phyloP scores from a whole-genome alignment of 2,329 filamentous ascomycete genomes.

The Fusarium nanum region DNA sequence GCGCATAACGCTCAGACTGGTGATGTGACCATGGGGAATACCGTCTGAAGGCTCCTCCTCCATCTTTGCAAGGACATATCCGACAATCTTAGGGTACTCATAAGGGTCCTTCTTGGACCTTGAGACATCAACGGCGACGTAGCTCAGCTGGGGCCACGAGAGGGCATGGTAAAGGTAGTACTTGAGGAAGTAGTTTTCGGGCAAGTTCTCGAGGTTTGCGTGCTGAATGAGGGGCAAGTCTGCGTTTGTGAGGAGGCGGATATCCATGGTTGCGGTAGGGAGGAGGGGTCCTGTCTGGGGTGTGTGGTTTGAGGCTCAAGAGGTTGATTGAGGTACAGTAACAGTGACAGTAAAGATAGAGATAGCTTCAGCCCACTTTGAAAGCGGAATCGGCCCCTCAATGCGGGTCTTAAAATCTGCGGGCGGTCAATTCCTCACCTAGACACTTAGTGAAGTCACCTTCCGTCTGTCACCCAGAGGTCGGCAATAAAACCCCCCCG shows the following conservation, averaged over 20 bases:
- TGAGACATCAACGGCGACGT: constrained; percentile 92
- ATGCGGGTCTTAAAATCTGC: constrained; percentile 27
- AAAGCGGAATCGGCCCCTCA: constrained; percentile 31
- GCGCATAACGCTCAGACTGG: constrained; percentile 93
- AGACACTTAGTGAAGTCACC: background rate
- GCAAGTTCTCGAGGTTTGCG: constrained; percentile 98
- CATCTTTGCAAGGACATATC: constrained; percentile 99
- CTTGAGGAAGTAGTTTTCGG: constrained; percentile 99
- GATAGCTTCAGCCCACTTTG: constrained; percentile 33
- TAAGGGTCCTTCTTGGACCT: constrained; percentile 81
- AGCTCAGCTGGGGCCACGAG: constrained; percentile 97
- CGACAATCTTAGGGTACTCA: constrained; percentile 96
- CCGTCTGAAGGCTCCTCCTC: constrained; percentile 96
- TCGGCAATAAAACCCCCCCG: constrained; percentile 24
- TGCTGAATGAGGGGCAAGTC: constrained; percentile 95
- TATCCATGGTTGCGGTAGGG: constrained; percentile 75
- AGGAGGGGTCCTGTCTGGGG: background rate
- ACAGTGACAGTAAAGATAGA: constrained; percentile 4
- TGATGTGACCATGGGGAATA: constrained; percentile 95
- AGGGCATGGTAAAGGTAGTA: constrained; percentile 99
- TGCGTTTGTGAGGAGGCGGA: constrained; percentile 83
- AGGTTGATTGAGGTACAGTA: constrained; percentile 4
- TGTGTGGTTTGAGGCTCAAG: constrained; percentile 20
- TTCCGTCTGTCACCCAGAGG: constrained; percentile 5
- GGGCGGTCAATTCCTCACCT: constrained; percentile 2